Conservation (phyloP, 345 rosid genomes). For the Eucalyptus curtisii region DNA sequence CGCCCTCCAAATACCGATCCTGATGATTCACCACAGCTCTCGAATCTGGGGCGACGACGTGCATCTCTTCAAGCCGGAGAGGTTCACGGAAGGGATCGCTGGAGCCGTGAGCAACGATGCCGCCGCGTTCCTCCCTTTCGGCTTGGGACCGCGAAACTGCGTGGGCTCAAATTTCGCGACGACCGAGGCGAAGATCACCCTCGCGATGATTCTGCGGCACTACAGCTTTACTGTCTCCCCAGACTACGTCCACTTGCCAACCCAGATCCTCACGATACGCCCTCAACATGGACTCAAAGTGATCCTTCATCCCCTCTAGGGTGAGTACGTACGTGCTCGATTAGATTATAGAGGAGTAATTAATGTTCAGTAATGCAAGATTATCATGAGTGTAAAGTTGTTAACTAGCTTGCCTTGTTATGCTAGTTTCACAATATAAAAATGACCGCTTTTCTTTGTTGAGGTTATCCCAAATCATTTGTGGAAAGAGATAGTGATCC, state of each 20-base stretch:
- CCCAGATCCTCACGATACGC: neutral
- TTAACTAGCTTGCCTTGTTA: neutral
- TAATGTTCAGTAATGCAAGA: neutral
- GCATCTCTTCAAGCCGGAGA: slow-evolving; percentile 25
- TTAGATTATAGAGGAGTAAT: neutral
- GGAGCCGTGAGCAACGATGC: slow-evolving; percentile 23
- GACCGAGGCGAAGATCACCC: slow-evolving; percentile 21
- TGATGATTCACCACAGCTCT: slow-evolving; percentile 17
- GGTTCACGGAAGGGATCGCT: slow-evolving; percentile 27
- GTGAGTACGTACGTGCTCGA: neutral
- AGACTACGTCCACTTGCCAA: slow-evolving; percentile 20
- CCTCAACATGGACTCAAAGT: slow-evolving; percentile 32
- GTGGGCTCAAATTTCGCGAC: slow-evolving; percentile 19
- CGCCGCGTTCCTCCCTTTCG: slow-evolving; percentile 21
- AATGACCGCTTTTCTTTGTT: neutral
- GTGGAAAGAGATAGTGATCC: neutral
- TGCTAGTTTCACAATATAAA: neutral
- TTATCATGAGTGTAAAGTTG: neutral
- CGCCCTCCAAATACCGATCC: neutral
- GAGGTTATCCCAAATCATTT: too few relatives aligned
- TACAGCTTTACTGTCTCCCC: slow-evolving; percentile 23
- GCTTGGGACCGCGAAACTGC: slow-evolving; percentile 22
- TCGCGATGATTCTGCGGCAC: slow-evolving; percentile 32
- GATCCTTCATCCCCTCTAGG: slow-evolving; percentile 6
- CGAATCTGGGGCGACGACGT: slow-evolving; percentile 32